Evolutionary conservation across 768 basidiomycete genomes (phyloP).

Genomic region (Boletus subcaerulescens): DNA sequence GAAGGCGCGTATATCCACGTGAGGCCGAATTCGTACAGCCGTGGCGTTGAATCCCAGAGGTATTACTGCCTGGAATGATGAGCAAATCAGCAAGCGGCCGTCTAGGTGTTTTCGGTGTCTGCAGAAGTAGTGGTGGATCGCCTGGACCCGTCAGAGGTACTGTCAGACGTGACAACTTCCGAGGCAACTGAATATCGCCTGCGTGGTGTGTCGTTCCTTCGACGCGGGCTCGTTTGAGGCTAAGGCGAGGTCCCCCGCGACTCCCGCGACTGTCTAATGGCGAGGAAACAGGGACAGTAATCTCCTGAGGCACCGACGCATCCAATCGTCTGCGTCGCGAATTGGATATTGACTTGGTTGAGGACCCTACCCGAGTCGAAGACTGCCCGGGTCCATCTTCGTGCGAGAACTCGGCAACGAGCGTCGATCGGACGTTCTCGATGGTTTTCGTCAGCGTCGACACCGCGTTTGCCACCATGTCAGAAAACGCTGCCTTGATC

Average conservation of each 20-base stretch:
- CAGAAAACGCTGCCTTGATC: conserved; percentile 17
- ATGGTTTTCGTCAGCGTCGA: conserved; percentile 14
- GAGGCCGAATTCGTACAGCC: background rate
- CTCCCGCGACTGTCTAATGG: conserved; percentile 6
- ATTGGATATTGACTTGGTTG: background rate
- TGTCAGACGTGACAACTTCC: conserved; percentile 9
- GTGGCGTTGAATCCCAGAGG: background rate
- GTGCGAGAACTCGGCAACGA: conserved; percentile 5
- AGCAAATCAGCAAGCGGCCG: conserved; percentile 21
- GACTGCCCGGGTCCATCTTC: background rate
- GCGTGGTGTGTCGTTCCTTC: background rate
- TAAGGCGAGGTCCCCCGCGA: background rate
- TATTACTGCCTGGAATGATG: background rate
- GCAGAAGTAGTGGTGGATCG: background rate
- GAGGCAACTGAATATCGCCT: background rate
- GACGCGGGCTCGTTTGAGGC: conserved; percentile 14
- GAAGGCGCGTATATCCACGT: conserved; percentile 13
- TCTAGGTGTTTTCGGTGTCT: conserved; percentile 15
- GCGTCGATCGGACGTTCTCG: conserved; percentile 11
- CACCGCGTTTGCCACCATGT: conserved; percentile 18
- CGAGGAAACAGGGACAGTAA: background rate
- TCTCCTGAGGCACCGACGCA: background rate
- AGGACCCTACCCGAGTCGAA: conserved; percentile 5
- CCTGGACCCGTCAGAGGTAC: background rate
- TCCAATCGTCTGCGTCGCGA: conserved; percentile 4